A percentile compares a stretch with the other conserved stretches of the same genome.
These are phyloP conservation scores for Geosmithia morbida DNA, from an alignment of 2,329 filamentous ascomycete species.

Conservation along the genomic window DNA sequence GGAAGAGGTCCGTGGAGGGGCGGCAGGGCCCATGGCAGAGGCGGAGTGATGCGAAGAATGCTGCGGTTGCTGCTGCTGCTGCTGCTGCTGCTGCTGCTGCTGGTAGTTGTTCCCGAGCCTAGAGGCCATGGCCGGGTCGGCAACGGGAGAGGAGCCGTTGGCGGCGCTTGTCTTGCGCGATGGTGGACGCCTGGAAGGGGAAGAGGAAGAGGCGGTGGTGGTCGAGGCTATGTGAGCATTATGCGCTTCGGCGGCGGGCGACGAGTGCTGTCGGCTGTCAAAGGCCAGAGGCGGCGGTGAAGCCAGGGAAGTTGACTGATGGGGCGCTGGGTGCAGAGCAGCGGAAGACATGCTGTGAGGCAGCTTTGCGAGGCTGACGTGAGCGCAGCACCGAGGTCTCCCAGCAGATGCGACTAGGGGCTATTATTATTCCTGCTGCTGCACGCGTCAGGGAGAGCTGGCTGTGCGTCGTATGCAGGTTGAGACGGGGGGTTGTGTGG, in stretches of 20 bases:
- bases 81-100: not conserved
- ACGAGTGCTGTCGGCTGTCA: conserved; percentile 19
- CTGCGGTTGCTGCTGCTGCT: conserved; percentile 8
- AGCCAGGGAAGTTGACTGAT: conserved; percentile 35
- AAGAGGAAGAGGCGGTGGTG: conserved; percentile 29
- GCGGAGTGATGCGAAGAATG: conserved; percentile 32
- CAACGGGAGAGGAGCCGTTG: conserved; percentile 18
- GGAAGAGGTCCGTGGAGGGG: conserved; percentile 72
- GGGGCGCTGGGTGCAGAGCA: conserved; percentile 45
- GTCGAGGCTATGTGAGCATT: conserved; percentile 33
- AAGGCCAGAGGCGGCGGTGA: conserved; percentile 29
- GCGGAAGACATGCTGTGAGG: conserved; percentile 29
- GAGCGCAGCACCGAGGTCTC: too few relatives aligned
- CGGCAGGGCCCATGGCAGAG: conserved; percentile 53
- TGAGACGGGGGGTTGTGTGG: not conserved
- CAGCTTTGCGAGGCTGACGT: too few relatives aligned
- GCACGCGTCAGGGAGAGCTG: not conserved
- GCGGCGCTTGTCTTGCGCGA: conserved; percentile 38
- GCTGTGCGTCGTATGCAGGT: not conserved
- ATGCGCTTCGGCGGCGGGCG: conserved; percentile 39
- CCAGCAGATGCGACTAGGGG: not conserved
- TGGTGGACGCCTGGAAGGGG: conserved; percentile 33
- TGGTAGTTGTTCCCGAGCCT: not conserved
- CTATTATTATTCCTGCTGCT: not conserved
- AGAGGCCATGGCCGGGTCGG: conserved; percentile 11